Evolutionary conservation across 345 rosid genomes (phyloP).

Genomic region (Zanthoxylum bungeanum): DNA sequence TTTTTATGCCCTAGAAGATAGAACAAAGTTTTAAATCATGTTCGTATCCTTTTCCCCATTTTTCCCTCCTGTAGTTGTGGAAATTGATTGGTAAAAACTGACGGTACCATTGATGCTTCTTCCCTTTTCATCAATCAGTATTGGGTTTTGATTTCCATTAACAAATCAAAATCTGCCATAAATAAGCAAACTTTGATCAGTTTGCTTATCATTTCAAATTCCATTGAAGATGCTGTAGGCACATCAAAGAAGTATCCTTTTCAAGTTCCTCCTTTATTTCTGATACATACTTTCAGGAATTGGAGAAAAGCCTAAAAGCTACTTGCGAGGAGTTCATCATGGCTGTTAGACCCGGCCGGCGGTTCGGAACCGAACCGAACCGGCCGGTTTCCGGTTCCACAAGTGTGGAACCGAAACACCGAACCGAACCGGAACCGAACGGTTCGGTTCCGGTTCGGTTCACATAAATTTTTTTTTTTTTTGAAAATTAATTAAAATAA

Average conservation of each 20-base stretch:
- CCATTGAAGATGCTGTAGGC: background rate
- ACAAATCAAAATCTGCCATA: background rate
- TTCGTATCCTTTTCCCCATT: too few relatives aligned
- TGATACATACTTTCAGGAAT: conserved; percentile 64
- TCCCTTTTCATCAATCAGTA: background rate
- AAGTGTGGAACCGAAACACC: too few relatives aligned
- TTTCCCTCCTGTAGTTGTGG: too few relatives aligned
- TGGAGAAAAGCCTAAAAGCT: conserved; percentile 90
- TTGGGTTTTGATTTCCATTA: background rate
- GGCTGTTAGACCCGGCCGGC: too few relatives aligned
- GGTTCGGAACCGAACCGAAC: too few relatives aligned
- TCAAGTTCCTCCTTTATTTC: too few relatives aligned
- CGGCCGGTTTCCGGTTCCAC: too few relatives aligned
- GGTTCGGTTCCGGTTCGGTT: too few relatives aligned
- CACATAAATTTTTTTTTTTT: too few relatives aligned
- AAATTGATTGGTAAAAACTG: background rate
- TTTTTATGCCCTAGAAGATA: background rate
- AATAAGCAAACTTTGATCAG: background rate
- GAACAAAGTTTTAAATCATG: background rate
- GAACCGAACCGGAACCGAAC: too few relatives aligned
- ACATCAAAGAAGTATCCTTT: too few relatives aligned
- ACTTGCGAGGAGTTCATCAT: conserved; percentile 98
- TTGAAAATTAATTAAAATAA: too few relatives aligned
- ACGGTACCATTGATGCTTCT: background rate
- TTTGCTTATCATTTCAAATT: background rate